Evolutionary conservation across 1,284 basidiomycete genomes (phyloP).

Genomic region (Trichosporon ovoides): DNA sequence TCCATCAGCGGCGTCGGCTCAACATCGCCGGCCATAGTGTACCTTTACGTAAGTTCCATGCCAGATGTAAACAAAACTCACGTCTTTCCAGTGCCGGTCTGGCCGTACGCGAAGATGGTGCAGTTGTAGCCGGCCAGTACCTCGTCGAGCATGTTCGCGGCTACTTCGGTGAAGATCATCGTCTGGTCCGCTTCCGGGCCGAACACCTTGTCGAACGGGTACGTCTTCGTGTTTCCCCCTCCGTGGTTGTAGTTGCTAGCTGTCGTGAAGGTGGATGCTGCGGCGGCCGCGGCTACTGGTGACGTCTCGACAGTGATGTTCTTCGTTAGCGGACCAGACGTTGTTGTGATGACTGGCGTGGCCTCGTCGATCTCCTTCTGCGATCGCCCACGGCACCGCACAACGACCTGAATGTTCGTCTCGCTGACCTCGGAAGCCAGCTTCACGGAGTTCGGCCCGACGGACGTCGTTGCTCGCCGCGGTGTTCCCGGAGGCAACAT

Average conservation of each 20-base stretch:
- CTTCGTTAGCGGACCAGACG: constrained; percentile 64
- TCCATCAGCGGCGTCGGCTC: constrained; percentile 69
- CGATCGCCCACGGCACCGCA: constrained; percentile 71
- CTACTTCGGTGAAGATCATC: constrained; percentile 89
- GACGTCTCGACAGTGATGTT: constrained; percentile 71
- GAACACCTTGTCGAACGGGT: constrained; percentile 88
- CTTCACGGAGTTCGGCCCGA: constrained; percentile 2
- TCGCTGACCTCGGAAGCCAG: constrained; percentile 24
- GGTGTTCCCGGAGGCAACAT: not conserved
- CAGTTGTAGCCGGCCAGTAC: constrained; percentile 95
- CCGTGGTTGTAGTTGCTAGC: constrained; percentile 55
- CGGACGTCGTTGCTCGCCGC: not conserved
- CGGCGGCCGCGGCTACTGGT: constrained; percentile 29
- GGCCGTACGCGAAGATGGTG: constrained; percentile 96
- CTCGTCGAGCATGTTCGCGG: constrained; percentile 85
- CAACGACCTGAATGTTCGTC: constrained; percentile 81
- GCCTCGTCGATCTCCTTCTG: constrained; percentile 64
- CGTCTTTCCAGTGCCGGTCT: constrained; percentile 99
- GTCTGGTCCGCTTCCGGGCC: constrained; percentile 96
- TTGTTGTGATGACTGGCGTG: constrained; percentile 74
- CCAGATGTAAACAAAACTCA: constrained; percentile 52
- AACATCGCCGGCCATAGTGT: constrained; percentile 93
- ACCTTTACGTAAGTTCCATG: constrained; percentile 53
- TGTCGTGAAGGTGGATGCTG: constrained; percentile 21
- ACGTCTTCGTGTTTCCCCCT: constrained; percentile 60